These are phyloP conservation scores for Colletotrichum horii DNA, from an alignment of 2,329 filamentous ascomycete species.

Conservation along the genomic window DNA sequence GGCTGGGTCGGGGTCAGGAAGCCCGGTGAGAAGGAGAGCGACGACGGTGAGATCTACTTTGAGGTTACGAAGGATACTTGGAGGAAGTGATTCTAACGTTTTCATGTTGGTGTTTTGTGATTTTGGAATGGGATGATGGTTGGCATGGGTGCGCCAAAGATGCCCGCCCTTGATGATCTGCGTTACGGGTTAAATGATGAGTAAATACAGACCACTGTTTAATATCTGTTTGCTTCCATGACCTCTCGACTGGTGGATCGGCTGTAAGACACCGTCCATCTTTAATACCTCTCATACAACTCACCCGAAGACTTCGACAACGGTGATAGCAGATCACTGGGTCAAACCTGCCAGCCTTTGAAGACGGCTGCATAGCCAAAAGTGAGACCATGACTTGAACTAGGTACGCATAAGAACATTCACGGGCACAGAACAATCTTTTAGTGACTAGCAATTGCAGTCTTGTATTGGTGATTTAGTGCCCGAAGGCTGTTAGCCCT, in stretches of 20 bases:
- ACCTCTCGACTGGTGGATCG: background rate
- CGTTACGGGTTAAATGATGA: background rate
- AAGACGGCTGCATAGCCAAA: background rate
- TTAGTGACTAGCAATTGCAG: background rate
- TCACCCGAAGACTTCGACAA: background rate
- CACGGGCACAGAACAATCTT: background rate
- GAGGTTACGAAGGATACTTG: slow-evolving; percentile 27
- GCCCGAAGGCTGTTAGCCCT: background rate
- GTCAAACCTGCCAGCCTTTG: background rate
- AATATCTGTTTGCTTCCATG: background rate
- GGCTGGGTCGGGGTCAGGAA: slow-evolving; percentile 24
- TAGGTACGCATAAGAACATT: background rate
- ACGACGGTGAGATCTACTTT: slow-evolving; percentile 27
- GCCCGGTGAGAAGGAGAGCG: background rate
- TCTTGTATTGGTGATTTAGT: background rate
- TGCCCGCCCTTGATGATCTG: background rate
- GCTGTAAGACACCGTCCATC: background rate
- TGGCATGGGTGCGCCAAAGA: background rate
- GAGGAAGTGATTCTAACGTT: background rate
- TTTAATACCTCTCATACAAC: background rate
- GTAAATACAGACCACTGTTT: background rate
- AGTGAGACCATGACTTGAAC: background rate
- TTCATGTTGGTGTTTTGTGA: background rate
- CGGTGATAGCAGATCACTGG: background rate
- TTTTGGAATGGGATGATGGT: background rate